Base-by-base conservation (phyloP, 768 basidiomycete species). In the Hebeloma cylindrosporum region DNA sequence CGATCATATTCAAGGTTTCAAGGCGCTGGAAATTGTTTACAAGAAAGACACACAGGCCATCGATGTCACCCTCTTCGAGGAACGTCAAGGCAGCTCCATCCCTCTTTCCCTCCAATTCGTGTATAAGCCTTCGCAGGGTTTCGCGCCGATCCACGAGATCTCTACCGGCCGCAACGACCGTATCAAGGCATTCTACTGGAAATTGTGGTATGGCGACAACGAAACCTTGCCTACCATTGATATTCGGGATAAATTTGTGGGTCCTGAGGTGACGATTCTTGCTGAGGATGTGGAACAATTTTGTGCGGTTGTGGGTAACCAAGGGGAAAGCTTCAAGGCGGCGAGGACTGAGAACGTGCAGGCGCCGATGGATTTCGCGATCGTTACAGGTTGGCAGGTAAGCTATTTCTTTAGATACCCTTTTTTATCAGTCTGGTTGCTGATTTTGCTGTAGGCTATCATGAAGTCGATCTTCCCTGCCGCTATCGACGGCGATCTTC, bases 181-280 rank as follows among this genome's bases (percentile, higher is more conserved):
- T 50, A 94, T 98, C 72, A 98, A 96, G 70, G 81, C 88, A 56
- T 98, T 98, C 63, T 99, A 99, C 73, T 99, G 96, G 96, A 85
- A 85, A 62, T 69, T 98, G 25, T 98, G 96, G 96, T 95, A 93
- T 62, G 93, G 96, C 27, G 92, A 93, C 59, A 73, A 88, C 49
- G 79, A 86, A 54, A 64, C 63, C 1, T 74, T 97, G 18, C 88
- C 93, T 7, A 66, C 77, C n/a, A 82, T 98, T 50, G 78, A 84
- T 57, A 75, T 95, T 42, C 79, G 78, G 38, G 88, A 89, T 52
- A 86, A 78, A 10, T 95, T 97, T 70, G 78, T 81, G 42, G 88
- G 93, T 17, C 93, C 90, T 2, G 86, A 91, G 64, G 87, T 93
- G 45, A 80, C 77, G 3, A 87, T 97, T 62, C 77, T 85, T 30